These are phyloP conservation scores for Verticillium albo-atrum DNA, from an alignment of 2,329 filamentous ascomycete species.

Conservation along the genomic window DNA sequence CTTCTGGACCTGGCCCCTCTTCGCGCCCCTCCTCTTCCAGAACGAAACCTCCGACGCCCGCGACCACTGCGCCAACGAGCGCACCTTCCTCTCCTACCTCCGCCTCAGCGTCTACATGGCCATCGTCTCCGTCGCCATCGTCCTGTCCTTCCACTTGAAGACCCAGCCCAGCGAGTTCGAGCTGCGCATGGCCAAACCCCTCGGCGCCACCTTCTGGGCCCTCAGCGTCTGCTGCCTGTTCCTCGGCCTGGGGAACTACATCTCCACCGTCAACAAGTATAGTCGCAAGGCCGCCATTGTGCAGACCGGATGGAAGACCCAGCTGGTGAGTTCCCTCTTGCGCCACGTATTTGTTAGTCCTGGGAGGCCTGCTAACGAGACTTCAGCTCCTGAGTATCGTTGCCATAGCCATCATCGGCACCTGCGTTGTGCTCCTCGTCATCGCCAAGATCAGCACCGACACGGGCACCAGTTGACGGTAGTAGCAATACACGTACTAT, in stretches of 20 bases:
- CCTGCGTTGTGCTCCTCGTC: constrained; percentile 59
- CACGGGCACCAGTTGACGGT: neutral
- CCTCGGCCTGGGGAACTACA: constrained; percentile 81
- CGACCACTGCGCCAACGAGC: constrained; percentile 75
- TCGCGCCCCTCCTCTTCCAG: constrained; percentile 67
- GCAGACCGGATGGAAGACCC: constrained; percentile 90
- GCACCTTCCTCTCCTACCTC: constrained; percentile 85
- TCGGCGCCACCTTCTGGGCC: constrained; percentile 85
- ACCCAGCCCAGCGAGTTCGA: constrained; percentile 66
- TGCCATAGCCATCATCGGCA: constrained; percentile 58
- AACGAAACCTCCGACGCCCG: constrained; percentile 71
- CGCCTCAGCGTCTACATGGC: constrained; percentile 87
- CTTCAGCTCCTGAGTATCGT: constrained; percentile 57
- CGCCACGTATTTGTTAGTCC: neutral
- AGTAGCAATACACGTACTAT: neutral
- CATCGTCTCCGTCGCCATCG: constrained; percentile 83
- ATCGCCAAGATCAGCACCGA: constrained; percentile 30
- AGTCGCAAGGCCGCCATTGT: constrained; percentile 75
- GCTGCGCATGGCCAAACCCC: constrained; percentile 70
- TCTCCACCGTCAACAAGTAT: constrained; percentile 78
- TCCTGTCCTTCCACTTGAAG: constrained; percentile 89
- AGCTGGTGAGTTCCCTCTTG: constrained; percentile 53
- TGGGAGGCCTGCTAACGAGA: neutral
- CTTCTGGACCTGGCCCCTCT: constrained; percentile 58
- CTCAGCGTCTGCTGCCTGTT: constrained; percentile 72